Conservation (phyloP, 306 rosid genomes). For the Cucumis hystrix region DNA sequence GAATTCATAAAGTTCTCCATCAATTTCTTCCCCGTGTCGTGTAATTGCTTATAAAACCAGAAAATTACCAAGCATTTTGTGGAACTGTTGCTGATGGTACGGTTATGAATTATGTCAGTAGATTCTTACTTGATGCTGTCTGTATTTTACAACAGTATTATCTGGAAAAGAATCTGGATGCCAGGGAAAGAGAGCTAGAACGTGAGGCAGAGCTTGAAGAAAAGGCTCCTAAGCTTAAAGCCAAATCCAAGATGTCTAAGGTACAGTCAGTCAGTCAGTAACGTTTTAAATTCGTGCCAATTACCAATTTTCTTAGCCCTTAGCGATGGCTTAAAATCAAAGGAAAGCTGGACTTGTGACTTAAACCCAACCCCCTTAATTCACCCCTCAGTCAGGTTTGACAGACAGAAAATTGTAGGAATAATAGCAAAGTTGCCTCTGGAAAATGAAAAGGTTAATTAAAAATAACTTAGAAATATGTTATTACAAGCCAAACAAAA, state of each 20-base stretch:
- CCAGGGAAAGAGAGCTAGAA: conserved; percentile 63
- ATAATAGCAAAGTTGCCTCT: not conserved
- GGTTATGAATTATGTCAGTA: not conserved
- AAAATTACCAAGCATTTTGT: not conserved
- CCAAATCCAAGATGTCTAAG: conserved; percentile 98
- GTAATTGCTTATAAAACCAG: not conserved
- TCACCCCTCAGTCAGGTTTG: too few species aligned
- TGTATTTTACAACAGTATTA: conserved; percentile 46
- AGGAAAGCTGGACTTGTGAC: not conserved
- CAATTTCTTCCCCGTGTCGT: not conserved
- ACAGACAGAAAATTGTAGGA: not conserved
- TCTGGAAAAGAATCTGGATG: conserved; percentile 88
- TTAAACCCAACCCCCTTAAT: not conserved
- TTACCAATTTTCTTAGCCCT: not conserved
- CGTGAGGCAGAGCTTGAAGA: conserved; percentile 89
- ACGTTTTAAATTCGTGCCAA: too few species aligned
- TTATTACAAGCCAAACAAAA: too few species aligned
- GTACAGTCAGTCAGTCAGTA: conserved; percentile 13
- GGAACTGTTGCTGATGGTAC: not conserved
- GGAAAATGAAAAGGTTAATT: not conserved
- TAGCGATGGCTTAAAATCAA: not conserved
- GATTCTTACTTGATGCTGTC: conserved; percentile 17
- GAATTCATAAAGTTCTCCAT: not conserved
- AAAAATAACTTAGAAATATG: not conserved
- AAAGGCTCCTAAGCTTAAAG: conserved; percentile 88